Evolutionary conservation across 2,329 filamentous ascomycete species (phyloP).

Genomic region (Seiridium cupressi): DNA sequence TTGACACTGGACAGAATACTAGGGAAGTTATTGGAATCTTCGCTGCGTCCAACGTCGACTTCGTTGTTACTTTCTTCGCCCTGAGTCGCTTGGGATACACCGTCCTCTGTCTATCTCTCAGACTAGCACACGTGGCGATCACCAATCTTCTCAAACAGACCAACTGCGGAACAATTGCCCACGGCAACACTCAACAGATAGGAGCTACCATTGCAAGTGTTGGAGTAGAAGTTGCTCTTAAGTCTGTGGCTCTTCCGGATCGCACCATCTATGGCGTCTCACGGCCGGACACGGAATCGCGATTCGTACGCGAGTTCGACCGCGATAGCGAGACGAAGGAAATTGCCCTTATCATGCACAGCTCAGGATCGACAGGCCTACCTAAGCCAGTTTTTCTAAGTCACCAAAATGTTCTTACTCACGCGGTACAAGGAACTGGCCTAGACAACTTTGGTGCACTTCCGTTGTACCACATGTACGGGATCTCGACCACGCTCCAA

Average conservation of each 20-base stretch:
- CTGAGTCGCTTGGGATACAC: slow-evolving; percentile 41
- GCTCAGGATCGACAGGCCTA: slow-evolving; percentile 45
- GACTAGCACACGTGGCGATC: slow-evolving; percentile 37
- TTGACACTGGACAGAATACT: too few relatives aligned
- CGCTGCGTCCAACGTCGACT: slow-evolving; percentile 37
- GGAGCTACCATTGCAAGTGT: slow-evolving; percentile 17
- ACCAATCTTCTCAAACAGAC: slow-evolving; percentile 35
- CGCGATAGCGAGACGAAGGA: slow-evolving; percentile 11
- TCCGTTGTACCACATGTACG: too few relatives aligned
- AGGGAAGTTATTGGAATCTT: slow-evolving; percentile 33
- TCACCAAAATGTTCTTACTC: not conserved
- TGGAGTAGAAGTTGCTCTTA: slow-evolving; percentile 13
- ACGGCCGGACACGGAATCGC: slow-evolving; percentile 8
- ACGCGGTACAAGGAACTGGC: slow-evolving; percentile 28
- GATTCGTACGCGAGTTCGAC: not conserved
- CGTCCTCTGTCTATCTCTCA: slow-evolving; percentile 39
- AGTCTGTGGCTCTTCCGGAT: slow-evolving; percentile 9
- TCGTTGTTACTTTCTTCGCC: slow-evolving; percentile 40
- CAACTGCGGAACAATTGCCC: slow-evolving; percentile 30
- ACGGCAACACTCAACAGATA: slow-evolving; percentile 29
- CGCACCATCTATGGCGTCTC: slow-evolving; percentile 2
- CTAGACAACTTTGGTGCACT: slow-evolving; percentile 38
- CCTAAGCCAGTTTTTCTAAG: slow-evolving; percentile 37
- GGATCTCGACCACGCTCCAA: too few relatives aligned
- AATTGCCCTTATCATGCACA: slow-evolving; percentile 41